Conservation (phyloP, 2,329 filamentous ascomycete genomes). For the Paracamarosporium sp. region DNA sequence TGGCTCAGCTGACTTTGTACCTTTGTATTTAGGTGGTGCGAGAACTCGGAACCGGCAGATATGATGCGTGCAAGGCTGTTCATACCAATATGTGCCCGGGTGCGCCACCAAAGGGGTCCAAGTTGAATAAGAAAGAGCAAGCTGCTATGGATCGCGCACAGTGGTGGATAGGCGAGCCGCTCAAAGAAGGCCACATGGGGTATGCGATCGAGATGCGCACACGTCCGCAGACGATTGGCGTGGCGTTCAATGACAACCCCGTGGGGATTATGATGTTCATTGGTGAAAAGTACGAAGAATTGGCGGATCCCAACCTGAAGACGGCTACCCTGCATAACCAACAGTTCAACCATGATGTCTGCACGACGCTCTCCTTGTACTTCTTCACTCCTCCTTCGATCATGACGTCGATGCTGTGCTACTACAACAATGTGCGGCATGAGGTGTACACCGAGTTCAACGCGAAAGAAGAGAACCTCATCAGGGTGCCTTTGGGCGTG, state of each 20-base stretch:
- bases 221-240: conserved; percentile 52
- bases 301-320: conserved; percentile 37
- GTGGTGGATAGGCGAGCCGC: conserved; percentile 37
- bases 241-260: conserved; percentile 52
- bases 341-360: conserved; percentile 37
- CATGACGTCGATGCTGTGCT: conserved; percentile 46
- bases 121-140: conserved; percentile 41
- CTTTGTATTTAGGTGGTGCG: conserved; percentile 29
- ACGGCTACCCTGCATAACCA: conserved; percentile 37
- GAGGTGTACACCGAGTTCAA: conserved; percentile 48
- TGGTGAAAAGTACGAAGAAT: conserved; percentile 53
- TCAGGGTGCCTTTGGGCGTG: conserved; percentile 47
- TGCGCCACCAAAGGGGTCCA: conserved; percentile 37
- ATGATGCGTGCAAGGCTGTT: conserved; percentile 46
- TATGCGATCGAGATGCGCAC: conserved; percentile 53
- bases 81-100: conserved; percentile 53
- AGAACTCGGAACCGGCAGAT: conserved; percentile 45
- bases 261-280: conserved; percentile 54
- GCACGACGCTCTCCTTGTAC: conserved; percentile 37
- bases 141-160: conserved; percentile 38
- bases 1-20: neutral
- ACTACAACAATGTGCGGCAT: conserved; percentile 49
- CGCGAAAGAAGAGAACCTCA: conserved; percentile 43
- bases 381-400: conserved; percentile 47
- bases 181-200: conserved; percentile 48